Evolutionary conservation across 164 flowering plant species (phyloP).

Genomic region (Houttuynia cordata): DNA sequence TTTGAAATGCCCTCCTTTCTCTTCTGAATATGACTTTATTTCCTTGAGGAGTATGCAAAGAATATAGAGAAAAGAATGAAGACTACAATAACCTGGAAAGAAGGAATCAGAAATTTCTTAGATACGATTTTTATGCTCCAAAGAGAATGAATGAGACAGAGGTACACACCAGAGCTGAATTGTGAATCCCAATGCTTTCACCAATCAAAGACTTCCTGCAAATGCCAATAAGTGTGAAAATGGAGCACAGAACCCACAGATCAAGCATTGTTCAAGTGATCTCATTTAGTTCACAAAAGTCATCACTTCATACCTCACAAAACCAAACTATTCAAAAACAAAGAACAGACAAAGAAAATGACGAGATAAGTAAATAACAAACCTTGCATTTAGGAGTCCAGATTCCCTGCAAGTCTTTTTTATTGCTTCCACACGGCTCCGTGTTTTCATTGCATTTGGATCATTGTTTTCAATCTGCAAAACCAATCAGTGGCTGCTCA

Average conservation of each 20-base stretch:
- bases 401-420: slow-evolving; percentile 56
- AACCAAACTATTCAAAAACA: too few species aligned
- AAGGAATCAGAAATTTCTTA: neutral
- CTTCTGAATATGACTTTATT: slow-evolving; percentile 4
- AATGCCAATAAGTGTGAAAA: slow-evolving; percentile 1
- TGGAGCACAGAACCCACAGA: too few species aligned
- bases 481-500: neutral
- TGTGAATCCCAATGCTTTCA: slow-evolving; percentile 19
- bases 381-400: slow-evolving; percentile 48
- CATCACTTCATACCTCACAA: too few species aligned
- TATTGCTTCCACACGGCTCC: slow-evolving; percentile 41
- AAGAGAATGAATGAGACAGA: neutral
- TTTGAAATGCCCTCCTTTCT: too few species aligned
- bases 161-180: slow-evolving; percentile 21
- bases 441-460: slow-evolving; percentile 53
- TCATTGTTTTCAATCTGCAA: slow-evolving; percentile 55
- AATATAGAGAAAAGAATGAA: slow-evolving; percentile 31
- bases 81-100: slow-evolving; percentile 26
- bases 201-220: slow-evolving; percentile 47
- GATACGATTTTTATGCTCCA: neutral
- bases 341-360: neutral
- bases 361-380: slow-evolving; percentile 2
- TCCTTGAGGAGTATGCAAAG: slow-evolving; percentile 23
- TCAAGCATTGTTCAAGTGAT: too few species aligned
- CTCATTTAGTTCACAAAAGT: too few species aligned